Percentiles rank a stretch among this genome's conserved stretches.
These are phyloP conservation scores for Russula sp. DNA, from an alignment of 768 basidiomycete genomes.

Conservation along the genomic window DNA sequence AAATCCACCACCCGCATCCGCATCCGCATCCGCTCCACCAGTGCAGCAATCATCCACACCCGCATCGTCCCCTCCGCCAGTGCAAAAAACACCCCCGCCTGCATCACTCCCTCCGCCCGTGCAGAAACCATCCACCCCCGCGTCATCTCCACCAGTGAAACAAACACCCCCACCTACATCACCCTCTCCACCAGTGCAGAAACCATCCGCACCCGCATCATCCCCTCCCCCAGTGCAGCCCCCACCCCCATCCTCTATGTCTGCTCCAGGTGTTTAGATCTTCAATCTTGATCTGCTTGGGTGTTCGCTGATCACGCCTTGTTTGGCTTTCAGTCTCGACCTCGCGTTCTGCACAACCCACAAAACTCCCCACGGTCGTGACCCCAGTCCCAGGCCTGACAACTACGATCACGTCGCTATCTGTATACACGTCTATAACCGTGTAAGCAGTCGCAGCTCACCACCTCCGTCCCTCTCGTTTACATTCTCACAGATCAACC, in stretches of 20 bases:
- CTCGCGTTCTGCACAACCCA: background rate
- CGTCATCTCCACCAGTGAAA: background rate
- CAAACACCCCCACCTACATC: no score
- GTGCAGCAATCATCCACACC: no score
- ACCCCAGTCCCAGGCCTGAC: background rate
- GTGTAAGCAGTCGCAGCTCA: background rate
- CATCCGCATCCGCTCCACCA: no score
- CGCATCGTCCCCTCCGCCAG: no score
- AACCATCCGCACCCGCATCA: background rate
- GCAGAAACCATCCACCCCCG: no score
- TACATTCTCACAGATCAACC: constrained; percentile 7
- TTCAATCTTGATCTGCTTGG: background rate
- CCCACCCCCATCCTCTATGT: background rate
- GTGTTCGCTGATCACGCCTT: constrained; percentile 3
- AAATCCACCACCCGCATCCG: no score
- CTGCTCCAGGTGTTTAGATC: background rate
- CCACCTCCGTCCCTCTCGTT: background rate
- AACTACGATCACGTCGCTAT: background rate
- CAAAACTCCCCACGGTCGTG: background rate
- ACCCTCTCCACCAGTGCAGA: no score
- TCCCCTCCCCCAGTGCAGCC: no score
- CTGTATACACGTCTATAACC: background rate
- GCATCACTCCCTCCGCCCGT: no score
- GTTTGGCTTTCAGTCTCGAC: background rate
- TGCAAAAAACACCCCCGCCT: no score